Evolutionary conservation across 768 basidiomycete species (phyloP).

Genomic region (Pleurotus djamor): DNA sequence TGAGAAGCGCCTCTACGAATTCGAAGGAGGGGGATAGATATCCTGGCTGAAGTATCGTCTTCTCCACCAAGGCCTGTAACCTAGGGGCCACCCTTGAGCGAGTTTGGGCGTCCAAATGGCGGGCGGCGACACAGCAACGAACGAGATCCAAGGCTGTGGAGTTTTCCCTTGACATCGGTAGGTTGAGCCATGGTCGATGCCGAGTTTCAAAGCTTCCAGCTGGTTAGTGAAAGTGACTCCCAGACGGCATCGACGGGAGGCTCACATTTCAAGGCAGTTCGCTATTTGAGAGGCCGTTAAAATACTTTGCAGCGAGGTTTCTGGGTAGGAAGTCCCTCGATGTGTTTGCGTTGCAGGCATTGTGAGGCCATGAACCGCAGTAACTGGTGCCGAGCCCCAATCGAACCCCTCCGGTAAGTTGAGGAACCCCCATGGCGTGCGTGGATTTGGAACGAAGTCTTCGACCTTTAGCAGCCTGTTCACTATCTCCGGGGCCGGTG

Average conservation of each 20-base stretch:
- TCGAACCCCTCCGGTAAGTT: conserved; percentile 35
- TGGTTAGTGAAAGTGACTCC: background rate
- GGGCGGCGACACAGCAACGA: conserved; percentile 43
- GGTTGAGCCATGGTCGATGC: conserved; percentile 42
- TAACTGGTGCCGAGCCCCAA: conserved; percentile 42
- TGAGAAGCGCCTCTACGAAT: conserved; percentile 35
- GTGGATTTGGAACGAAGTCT: conserved; percentile 27
- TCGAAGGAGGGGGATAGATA: conserved; percentile 41
- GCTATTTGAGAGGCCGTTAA: conserved; percentile 30
- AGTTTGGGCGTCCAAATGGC: conserved; percentile 35
- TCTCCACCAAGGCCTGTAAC: conserved; percentile 38
- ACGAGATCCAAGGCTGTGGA: conserved; percentile 37
- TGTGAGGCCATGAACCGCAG: conserved; percentile 41
- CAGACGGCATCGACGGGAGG: background rate
- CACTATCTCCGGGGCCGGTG: background rate
- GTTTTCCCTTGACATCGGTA: conserved; percentile 29
- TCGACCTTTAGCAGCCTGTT: conserved; percentile 13
- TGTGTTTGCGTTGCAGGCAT: conserved; percentile 9
- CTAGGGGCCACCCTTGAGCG: conserved; percentile 33
- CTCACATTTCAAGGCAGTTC: conserved; percentile 36
- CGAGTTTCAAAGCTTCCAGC: conserved; percentile 35
- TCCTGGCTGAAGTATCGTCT: conserved; percentile 33
- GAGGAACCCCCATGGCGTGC: conserved; percentile 35
- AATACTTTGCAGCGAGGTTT: conserved; percentile 20
- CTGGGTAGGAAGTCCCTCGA: conserved; percentile 8